Evolutionary conservation across 345 rosid genomes (phyloP).

Genomic region (Hibiscus mutabilis): DNA sequence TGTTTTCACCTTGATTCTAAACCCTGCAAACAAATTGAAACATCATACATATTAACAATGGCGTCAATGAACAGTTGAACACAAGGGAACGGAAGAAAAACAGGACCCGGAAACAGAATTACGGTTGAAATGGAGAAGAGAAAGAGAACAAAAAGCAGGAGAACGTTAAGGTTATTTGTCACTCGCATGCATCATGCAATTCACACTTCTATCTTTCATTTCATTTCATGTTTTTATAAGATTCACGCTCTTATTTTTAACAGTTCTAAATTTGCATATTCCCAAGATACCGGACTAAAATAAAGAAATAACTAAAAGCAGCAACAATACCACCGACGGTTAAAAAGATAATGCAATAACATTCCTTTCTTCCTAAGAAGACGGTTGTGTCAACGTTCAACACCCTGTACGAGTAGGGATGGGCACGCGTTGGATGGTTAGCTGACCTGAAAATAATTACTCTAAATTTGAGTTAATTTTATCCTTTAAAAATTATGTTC

Average conservation of each 20-base stretch:
- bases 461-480: no score
- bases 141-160: background rate
- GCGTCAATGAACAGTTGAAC: background rate
- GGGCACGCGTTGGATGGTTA: no score
- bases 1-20: background rate
- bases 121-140: background rate
- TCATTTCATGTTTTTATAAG: no score
- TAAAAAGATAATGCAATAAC: no score
- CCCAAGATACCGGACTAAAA: background rate
- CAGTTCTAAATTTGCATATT: background rate
- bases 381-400: no score
- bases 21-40: background rate
- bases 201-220: background rate
- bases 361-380: no score
- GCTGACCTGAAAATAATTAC: no score
- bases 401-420: no score
- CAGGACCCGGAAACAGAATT: background rate
- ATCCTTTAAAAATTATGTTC: no score
- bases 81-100: background rate
- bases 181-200: background rate
- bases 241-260: background rate
- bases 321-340: background rate
- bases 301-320: background rate
- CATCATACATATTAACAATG: background rate
- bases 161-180: background rate